Percentiles rank a stretch among this genome's conserved stretches.
phyloP scores from a whole-genome alignment of 345 rosid species.

The Populus deltoides region DNA sequence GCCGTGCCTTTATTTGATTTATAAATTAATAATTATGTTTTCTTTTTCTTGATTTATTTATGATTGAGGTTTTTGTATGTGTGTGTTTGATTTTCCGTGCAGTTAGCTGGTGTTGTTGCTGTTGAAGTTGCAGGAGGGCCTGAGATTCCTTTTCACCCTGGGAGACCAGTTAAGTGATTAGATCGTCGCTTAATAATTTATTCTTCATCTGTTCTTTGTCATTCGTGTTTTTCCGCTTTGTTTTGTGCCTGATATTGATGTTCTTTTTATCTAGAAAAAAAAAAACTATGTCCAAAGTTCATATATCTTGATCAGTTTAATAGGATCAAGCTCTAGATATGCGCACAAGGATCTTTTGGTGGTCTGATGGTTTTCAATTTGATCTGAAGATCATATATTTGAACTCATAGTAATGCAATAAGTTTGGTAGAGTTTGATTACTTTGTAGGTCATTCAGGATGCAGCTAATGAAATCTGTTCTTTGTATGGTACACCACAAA shows the following conservation, averaged over 20 bases:
- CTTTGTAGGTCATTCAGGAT: background rate
- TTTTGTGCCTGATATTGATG: background rate
- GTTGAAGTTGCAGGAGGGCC: constrained; percentile 88
- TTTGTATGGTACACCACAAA: background rate
- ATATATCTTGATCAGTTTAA: too few species aligned
- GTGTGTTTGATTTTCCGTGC: background rate
- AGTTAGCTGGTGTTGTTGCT: constrained; percentile 79
- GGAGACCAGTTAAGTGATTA: constrained; percentile 49
- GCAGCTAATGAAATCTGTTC: background rate
- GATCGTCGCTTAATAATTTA: background rate
- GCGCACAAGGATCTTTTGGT: background rate
- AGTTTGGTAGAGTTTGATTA: background rate
- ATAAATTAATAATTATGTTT: background rate
- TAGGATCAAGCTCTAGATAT: background rate
- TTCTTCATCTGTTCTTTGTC: background rate
- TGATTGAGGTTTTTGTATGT: background rate
- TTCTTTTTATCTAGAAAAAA: too few species aligned
- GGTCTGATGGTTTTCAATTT: background rate
- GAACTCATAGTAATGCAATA: background rate
- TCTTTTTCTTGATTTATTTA: background rate
- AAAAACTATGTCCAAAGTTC: background rate
- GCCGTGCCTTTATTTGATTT: background rate
- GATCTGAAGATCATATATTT: background rate
- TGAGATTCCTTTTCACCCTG: constrained; percentile 84
- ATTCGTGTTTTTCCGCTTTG: background rate